A percentile compares a stretch with the other conserved stretches of the same genome.
Conservation (phyloP, 1,284 basidiomycete species). For the Amylostereum areolatum region DNA sequence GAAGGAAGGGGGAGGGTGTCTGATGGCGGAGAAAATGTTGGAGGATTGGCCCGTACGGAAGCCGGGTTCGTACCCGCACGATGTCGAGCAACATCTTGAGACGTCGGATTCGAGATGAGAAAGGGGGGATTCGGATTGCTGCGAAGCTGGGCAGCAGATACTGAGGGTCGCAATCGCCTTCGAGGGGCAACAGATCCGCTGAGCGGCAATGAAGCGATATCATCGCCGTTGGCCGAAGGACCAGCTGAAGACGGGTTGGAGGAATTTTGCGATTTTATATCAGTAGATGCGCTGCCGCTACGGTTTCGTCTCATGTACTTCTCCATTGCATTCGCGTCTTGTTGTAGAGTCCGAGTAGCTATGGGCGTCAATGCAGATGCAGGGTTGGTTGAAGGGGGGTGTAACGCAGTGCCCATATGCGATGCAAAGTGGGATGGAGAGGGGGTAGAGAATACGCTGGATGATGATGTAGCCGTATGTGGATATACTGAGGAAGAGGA, state of each 20-base stretch:
- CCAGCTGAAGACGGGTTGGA: constrained; percentile 42
- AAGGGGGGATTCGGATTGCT: constrained; percentile 33
- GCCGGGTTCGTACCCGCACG: constrained; percentile 63
- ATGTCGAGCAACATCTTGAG: constrained; percentile 44
- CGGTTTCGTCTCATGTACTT: constrained; percentile 74
- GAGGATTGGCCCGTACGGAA: constrained; percentile 26
- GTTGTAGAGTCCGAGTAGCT: constrained; percentile 69
- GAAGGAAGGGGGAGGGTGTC: constrained; percentile 12
- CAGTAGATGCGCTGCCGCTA: constrained; percentile 72
- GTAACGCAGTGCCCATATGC: constrained; percentile 26
- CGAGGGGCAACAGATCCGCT: constrained; percentile 55
- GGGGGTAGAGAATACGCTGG: constrained; percentile 38
- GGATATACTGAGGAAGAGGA: constrained; percentile 23
- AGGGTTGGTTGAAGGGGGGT: constrained; percentile 25
- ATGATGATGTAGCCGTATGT: constrained; percentile 26
- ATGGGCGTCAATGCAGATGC: constrained; percentile 61
- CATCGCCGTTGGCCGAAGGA: constrained; percentile 46
- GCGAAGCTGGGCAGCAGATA: constrained; percentile 70
- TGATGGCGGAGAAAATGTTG: constrained; percentile 26
- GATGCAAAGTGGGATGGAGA: constrained; percentile 37
- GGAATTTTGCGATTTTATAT: constrained; percentile 56
- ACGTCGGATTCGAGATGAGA: constrained; percentile 25
- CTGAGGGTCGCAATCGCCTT: constrained; percentile 58
- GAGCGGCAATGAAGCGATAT: constrained; percentile 41
- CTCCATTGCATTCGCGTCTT: constrained; percentile 79